Base-by-base conservation (phyloP, 495 filamentous ascomycete species). In the Hypoxylon crocopeplum region DNA sequence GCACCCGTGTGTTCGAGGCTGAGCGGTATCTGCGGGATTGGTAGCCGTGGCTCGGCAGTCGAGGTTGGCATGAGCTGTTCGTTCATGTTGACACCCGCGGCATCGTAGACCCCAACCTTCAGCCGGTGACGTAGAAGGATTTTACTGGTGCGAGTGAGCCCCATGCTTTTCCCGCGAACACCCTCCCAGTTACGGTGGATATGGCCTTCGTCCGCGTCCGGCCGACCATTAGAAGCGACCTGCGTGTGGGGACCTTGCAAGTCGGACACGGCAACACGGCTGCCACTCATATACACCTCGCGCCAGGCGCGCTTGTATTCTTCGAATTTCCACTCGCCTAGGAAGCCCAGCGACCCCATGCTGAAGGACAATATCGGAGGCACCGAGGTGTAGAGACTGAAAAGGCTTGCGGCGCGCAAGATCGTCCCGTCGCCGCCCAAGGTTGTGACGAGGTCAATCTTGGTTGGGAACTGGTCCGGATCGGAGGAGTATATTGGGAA, bases 381-480 rank as follows among this genome's bases (percentile, higher is more conserved):
- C 0, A 98, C 92, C 33, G 84, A 82, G 34, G 82, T 72, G 19
- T 88, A 85, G n/a, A 86, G 88, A 12, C 90, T 88, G 75, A 98
- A 98, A 11, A 98, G 81, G 16, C 91, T 95, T 2, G 92, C 87
- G 8, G 94, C 94, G 55, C 88, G 92, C 15, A 98, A 75, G 40
- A 98, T 97, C 5, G 94, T 98, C 36, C 94, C 94, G 74, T 98
- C 94, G 54, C 94, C 94, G 33, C 94, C 94, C 38, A 98, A 82
- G 0, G 95, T 98, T 30, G 90, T 84, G 1, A 89, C 87, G 20
- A 97, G 78, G 63, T 98, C 94, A 11, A 91, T 85, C 72, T 95
- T 97, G 21, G 73, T 73, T 0, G 79, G 77, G 29, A 82, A 79
- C 12, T 75, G 69, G 32, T 33, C 66, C 16, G 82, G 72, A 11